A percentile compares a stretch with the other conserved stretches of the same genome.
Evolutionary conservation across 2,329 filamentous ascomycete genomes (phyloP).

Genomic region (Zelopaecilomyces penicillatus): DNA sequence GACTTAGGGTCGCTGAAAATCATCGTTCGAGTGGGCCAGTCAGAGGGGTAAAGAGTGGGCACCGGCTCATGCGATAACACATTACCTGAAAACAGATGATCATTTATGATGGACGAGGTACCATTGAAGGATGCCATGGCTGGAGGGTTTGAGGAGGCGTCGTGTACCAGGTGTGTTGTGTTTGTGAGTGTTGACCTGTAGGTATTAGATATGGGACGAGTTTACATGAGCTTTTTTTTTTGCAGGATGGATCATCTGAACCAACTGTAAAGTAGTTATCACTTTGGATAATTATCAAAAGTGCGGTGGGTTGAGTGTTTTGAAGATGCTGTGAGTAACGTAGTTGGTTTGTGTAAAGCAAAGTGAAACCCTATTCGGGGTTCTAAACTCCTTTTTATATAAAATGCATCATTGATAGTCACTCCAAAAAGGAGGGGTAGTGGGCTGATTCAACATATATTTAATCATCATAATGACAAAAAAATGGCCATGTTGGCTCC

Average conservation of each 20-base stretch:
- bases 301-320: no score
- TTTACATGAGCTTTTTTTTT: not conserved
- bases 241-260: no score
- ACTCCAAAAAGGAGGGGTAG: conserved; percentile 6
- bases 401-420: no score
- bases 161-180: conserved; percentile 18
- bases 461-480: conserved; percentile 7
- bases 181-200: conserved; percentile 4
- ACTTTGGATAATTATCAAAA: no score
- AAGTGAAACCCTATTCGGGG: no score
- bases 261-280: no score
- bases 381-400: no score
- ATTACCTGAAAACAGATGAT: conserved; percentile 33
- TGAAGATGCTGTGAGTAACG: no score
- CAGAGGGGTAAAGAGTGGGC: conserved; percentile 24
- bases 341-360: no score
- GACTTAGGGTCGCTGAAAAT: no score
- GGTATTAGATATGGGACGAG: conserved; percentile 6
- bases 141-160: conserved; percentile 11
- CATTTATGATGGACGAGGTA: conserved; percentile 26
- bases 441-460: not conserved
- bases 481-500: conserved; percentile 6
- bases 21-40: no score
- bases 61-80: conserved; percentile 56
- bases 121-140: conserved; percentile 27